Evolutionary conservation across 306 rosid species (phyloP), one percentile per base, ranked within the genome.

Genomic region (Trifolium subterraneum): DNA sequence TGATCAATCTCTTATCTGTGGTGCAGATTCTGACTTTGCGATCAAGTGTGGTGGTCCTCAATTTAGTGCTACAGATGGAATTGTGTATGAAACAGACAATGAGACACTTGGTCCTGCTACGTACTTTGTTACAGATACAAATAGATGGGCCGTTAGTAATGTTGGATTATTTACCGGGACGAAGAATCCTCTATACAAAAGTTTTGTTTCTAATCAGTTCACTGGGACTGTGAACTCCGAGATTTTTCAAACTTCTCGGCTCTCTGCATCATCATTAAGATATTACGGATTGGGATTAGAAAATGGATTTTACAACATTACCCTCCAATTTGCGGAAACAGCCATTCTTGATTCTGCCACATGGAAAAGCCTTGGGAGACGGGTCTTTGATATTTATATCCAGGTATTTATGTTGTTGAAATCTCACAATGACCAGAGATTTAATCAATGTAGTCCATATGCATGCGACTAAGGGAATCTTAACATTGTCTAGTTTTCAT

Each of bases 191-290:
- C 4, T 0, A 8, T 90, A 16, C 77, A 74, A 19, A 20, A 74
- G 74, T 45, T 70, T 0, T 42, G 84, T 83, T 1, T 3, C 70
- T 65, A 76, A 82, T 62, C 91, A 83, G 71, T 80, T 88, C 80
- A 62, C 79, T 48, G 75, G 58, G 45, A 74, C 91, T 63, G 9
- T 84, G 60, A 72, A 87, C 52, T 0, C 92, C 0, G 94, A 83
- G 78, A 80, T 90, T 61, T 90, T 87, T 48, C 94, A 92, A 80
- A 86, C 92, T 35, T 84, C 86, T 12, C 80, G 98, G 14, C 45
- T 90, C 48, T 90, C 98, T 63, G 79, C 96, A 76, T 92, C 96
- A 35, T 92, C 98, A 16, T 61, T 92, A 44, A 84, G 98, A 82
- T 90, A 92, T 82, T 88, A 81, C 75, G 96, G 98, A 10, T 39